These are phyloP conservation scores for Penicillium coprophilum DNA, from an alignment of 495 filamentous ascomycete species.

Conservation along the genomic window DNA sequence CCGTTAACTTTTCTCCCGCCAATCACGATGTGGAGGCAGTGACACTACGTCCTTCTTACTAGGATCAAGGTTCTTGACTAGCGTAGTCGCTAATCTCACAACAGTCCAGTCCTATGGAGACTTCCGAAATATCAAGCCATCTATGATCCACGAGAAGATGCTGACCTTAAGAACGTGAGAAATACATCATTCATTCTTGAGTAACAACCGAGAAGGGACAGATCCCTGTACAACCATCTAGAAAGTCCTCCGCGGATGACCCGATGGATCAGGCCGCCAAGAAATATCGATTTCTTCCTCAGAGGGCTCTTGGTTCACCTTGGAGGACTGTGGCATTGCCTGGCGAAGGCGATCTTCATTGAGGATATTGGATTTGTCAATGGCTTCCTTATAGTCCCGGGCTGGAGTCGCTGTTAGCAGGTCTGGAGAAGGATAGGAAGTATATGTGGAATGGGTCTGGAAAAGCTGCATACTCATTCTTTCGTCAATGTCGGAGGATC, in stretches of 20 bases:
- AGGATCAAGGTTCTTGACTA: background rate
- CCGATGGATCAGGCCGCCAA: slow-evolving; percentile 11
- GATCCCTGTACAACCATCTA: background rate
- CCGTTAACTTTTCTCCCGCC: background rate
- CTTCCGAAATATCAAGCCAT: background rate
- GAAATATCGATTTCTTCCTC: slow-evolving; percentile 14
- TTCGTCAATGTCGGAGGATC: slow-evolving; percentile 7
- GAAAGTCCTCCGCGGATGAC: slow-evolving; percentile 5
- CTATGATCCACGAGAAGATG: background rate
- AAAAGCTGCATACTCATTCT: slow-evolving; percentile 1
- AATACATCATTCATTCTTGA: background rate
- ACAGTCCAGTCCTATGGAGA: background rate
- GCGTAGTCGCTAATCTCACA: background rate
- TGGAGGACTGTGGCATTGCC: slow-evolving; percentile 10
- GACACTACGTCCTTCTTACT: background rate
- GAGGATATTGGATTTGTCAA: slow-evolving; percentile 12
- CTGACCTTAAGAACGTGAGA: background rate
- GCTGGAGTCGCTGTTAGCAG: slow-evolving; percentile 4
- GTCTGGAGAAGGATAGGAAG: background rate
- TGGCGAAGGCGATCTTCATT: slow-evolving; percentile 6
- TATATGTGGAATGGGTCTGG: background rate
- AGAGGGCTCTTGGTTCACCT: slow-evolving; percentile 2
- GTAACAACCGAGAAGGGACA: background rate
- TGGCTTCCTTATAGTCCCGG: slow-evolving; percentile 12
- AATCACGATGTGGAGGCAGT: background rate